Conservation (phyloP, 495 filamentous ascomycete genomes). For the Aspergillus ostianus region DNA sequence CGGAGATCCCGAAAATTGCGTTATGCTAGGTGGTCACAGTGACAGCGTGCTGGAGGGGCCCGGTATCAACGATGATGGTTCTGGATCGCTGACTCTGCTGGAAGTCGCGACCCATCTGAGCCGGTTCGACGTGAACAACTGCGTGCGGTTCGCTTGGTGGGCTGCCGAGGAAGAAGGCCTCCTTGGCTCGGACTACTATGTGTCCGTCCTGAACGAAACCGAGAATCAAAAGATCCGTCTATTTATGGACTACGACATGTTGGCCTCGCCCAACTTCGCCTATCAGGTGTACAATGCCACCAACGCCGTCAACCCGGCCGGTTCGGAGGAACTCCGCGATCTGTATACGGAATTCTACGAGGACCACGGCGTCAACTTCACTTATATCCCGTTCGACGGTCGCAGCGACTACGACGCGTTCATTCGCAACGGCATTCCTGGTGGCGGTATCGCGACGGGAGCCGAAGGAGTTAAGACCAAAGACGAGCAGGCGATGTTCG, state of each 20-base stretch:
- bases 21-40: constrained; percentile 62
- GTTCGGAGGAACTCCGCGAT: constrained; percentile 60
- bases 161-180: constrained; percentile 63
- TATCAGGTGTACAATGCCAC: constrained; percentile 66
- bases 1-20: constrained; percentile 60
- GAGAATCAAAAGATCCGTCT: constrained; percentile 57
- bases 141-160: constrained; percentile 69
- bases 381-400: constrained; percentile 59
- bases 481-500: constrained; percentile 53
- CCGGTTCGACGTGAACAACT: constrained; percentile 58
- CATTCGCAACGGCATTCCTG: constrained; percentile 58
- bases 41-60: constrained; percentile 61
- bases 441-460: constrained; percentile 66
- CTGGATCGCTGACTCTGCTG: constrained; percentile 61
- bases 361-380: constrained; percentile 37
- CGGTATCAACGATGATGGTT: constrained; percentile 69
- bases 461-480: constrained; percentile 65
- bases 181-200: constrained; percentile 59
- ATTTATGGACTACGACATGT: constrained; percentile 77
- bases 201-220: constrained; percentile 45
- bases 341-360: constrained; percentile 60
- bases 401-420: constrained; percentile 68
- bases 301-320: constrained; percentile 58
- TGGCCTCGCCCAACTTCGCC: constrained; percentile 65
- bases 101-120: constrained; percentile 59